phyloP scores from a whole-genome alignment of 306 rosid species.

The Mimosa pudica region DNA sequence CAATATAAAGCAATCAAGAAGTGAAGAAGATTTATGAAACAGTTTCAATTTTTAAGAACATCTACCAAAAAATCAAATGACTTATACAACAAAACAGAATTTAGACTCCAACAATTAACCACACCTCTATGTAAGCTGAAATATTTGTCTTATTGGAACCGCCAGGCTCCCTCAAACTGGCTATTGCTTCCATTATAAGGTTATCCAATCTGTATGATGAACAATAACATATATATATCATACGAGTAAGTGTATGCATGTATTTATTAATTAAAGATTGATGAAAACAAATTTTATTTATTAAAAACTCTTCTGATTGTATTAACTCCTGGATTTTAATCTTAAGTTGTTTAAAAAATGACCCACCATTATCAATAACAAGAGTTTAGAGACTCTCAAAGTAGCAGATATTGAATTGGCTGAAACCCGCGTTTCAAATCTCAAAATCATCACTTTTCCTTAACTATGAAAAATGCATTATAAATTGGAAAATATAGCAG shows the following conservation, averaged over 20 bases:
- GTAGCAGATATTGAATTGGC: background rate
- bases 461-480: background rate
- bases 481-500: background rate
- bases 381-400: background rate
- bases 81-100: conserved; percentile 17
- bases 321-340: background rate
- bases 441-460: background rate
- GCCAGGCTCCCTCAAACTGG: conserved; percentile 71
- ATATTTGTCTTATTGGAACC: conserved; percentile 91
- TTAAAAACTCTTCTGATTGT: conserved; percentile 11
- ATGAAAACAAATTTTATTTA: conserved; percentile 19
- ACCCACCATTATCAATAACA: background rate
- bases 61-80: conserved; percentile 1
- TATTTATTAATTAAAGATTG: conserved; percentile 13
- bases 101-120: conserved; percentile 6
- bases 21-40: too few species aligned
- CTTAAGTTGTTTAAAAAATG: background rate
- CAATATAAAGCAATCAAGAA: background rate
- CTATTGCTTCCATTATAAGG: conserved; percentile 85
- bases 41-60: background rate
- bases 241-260: too few species aligned
- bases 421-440: background rate
- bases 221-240: conserved; percentile 13
- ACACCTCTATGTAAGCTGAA: conserved; percentile 87
- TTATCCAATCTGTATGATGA: conserved; percentile 68